Evolutionary conservation across 768 basidiomycete species (phyloP).

Genomic region (Lactarius psammicola): DNA sequence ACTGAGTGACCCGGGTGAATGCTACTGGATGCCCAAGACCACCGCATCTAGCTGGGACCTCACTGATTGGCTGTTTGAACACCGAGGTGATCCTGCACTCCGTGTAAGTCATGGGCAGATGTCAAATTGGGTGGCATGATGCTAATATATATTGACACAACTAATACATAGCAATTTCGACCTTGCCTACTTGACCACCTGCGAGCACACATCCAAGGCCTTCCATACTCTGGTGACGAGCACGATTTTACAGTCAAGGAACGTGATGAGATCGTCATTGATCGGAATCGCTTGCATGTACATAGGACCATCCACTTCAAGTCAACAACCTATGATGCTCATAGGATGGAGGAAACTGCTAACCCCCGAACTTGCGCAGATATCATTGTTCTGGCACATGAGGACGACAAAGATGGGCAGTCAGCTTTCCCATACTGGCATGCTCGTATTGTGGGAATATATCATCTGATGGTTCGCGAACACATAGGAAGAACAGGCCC

Average conservation of each 20-base stretch:
- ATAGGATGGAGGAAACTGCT: neutral
- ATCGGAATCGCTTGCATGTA: neutral
- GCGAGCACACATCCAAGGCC: no score
- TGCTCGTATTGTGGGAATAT: conserved; percentile 33
- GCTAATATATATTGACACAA: no score
- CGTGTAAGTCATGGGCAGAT: neutral
- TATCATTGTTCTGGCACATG: conserved; percentile 32
- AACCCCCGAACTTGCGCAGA: conserved; percentile 19
- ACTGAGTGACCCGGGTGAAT: neutral
- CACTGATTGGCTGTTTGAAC: neutral
- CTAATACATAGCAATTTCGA: no score
- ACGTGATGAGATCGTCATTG: neutral
- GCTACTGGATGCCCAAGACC: neutral
- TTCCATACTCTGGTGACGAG: neutral
- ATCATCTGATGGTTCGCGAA: conserved; percentile 32
- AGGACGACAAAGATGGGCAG: no score
- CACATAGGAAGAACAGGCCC: conserved; percentile 21
- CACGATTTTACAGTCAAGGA: neutral
- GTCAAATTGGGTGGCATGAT: no score
- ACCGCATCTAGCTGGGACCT: neutral
- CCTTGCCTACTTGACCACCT: no score
- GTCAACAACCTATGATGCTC: neutral
- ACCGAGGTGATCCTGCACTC: neutral
- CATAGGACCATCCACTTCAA: neutral
- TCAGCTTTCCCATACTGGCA: conserved; percentile 33